phyloP scores from a whole-genome alignment of 2,329 filamentous ascomycete genomes.

The Beauveria pseudobassiana region DNA sequence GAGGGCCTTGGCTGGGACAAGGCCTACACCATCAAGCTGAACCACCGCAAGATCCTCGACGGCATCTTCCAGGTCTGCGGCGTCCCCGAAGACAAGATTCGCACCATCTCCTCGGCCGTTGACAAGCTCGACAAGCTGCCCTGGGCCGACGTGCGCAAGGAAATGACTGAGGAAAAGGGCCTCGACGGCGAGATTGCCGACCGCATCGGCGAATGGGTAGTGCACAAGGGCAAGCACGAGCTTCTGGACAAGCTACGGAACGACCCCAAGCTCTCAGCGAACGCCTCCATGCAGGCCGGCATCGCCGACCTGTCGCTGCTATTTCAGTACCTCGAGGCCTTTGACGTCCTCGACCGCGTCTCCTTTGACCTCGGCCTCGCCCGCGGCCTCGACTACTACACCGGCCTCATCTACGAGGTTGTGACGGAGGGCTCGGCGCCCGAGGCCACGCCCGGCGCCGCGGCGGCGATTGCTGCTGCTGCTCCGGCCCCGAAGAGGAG shows the following conservation, averaged over 20 bases:
- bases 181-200: conserved; percentile 71
- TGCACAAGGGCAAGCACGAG: conserved; percentile 66
- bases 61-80: conserved; percentile 80
- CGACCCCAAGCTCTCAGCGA: conserved; percentile 61
- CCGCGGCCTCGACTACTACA: conserved; percentile 88
- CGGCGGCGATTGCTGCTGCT: conserved; percentile 22
- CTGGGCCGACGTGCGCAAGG: conserved; percentile 82
- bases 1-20: conserved; percentile 68
- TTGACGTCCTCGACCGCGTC: conserved; percentile 63
- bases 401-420: conserved; percentile 84
- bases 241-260: conserved; percentile 62
- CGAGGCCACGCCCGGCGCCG: conserved; percentile 29
- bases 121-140: conserved; percentile 93
- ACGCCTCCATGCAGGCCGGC: conserved; percentile 70
- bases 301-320: conserved; percentile 74
- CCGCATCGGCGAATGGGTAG: conserved; percentile 79
- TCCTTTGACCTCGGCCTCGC: conserved; percentile 89
- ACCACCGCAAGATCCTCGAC: conserved; percentile 82
- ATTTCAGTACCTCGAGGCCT: conserved; percentile 74
- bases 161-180: conserved; percentile 92
- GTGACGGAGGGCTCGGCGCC: conserved; percentile 72
- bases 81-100: conserved; percentile 76
- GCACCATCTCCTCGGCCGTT: conserved; percentile 84
- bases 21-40: conserved; percentile 66
- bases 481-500: conserved; percentile 42